Conservation (phyloP, 2,329 filamentous ascomycete genomes). For the Ophiostoma perfectum region DNA sequence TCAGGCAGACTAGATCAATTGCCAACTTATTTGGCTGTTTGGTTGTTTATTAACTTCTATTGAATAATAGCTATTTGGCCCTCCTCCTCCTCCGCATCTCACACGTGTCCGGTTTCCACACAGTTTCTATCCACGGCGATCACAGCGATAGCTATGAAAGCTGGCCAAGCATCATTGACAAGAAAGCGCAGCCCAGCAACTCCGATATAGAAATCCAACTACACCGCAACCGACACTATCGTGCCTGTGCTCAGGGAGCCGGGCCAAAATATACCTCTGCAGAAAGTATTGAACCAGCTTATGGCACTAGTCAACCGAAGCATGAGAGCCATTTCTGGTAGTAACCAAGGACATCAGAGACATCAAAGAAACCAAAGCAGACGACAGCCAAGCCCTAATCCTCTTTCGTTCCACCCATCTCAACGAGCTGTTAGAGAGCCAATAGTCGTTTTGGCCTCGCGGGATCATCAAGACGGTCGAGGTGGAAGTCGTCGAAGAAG, state of each 20-base stretch:
- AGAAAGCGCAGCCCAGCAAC: not conserved
- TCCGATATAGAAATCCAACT: not conserved
- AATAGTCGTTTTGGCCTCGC: not conserved
- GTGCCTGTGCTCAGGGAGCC: not conserved
- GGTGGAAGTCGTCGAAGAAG: slow-evolving; percentile 1
- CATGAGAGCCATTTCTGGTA: not conserved
- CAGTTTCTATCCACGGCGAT: slow-evolving; percentile 26
- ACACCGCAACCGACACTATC: not conserved
- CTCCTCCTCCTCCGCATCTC: not conserved
- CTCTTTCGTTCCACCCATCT: not conserved
- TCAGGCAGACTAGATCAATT: not conserved
- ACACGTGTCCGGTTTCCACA: slow-evolving; percentile 27
- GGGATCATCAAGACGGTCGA: not conserved
- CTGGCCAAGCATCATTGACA: not conserved
- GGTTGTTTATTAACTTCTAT: slow-evolving; percentile 10
- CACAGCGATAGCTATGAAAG: not conserved
- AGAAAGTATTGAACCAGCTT: not conserved
- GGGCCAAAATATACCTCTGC: not conserved
- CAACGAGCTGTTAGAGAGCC: not conserved
- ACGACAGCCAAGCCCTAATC: not conserved
- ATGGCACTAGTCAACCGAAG: not conserved
- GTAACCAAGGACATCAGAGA: not conserved
- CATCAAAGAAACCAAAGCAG: not conserved
- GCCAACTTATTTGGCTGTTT: not conserved
- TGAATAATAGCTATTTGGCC: not conserved